Evolutionary conservation across 805 yeast species (phyloP), one percentile per base, ranked within the genome.

Genomic region (Cyberlindnera petersonii): DNA sequence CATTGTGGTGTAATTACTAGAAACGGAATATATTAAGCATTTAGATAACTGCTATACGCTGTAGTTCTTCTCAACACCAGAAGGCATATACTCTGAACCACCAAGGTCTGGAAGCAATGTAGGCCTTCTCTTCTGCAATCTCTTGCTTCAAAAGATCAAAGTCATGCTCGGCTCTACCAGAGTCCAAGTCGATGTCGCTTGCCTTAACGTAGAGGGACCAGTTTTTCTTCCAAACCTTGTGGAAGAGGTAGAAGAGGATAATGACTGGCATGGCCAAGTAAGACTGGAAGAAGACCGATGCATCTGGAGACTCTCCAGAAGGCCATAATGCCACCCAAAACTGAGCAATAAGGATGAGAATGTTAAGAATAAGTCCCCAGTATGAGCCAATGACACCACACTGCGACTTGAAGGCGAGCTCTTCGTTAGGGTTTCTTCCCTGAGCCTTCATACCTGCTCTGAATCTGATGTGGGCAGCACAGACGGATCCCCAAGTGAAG

Each of bases 401-500:
- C 46, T 78, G 84, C 11, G 95, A 72, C 29, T 65, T 68, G 65
- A 76, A 86, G 0, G 80, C 69, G 41, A 86, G 66, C 60, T 86
- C 93, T 38, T 74, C 77, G n/a, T 77, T 63, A 11, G 79, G 66
- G 15, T 65, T 55, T 66, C 91, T 75, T 35, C 87, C 87, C 62
- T 82, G 86, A 8, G 63, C 70, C 7, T 61, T 60, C 46, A 70
- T 39, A 8, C 81, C 83, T 39, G 67, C 48, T 53, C 86, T 77
- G 63, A 81, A 82, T 49, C 89, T 68, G 37, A 85, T 63, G 55
- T 82, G 89, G 31, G 81, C 75, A 29, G 74, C 62, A 55, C 82
- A 78, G 47, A 84, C 78, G 6, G 86, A 74, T 36, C 80, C 82
- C 95, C 95, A 85, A 24, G 86, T 79, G 62, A 82, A 77, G 43